These are phyloP conservation scores for Helianthus tuberosus DNA, from an alignment of 129 eudicot genomes.

Conservation along the genomic window DNA sequence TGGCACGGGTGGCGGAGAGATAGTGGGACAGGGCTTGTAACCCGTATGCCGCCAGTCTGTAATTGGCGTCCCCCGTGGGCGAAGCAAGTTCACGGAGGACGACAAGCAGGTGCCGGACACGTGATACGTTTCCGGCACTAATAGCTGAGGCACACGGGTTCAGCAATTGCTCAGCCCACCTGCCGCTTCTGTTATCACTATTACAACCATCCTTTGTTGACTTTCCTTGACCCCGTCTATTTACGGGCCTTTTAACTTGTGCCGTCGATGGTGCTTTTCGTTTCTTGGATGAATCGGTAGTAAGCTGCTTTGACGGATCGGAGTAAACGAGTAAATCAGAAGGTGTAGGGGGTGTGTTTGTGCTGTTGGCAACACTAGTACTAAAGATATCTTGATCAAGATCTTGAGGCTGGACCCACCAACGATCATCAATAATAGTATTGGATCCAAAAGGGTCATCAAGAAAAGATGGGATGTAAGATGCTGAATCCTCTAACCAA, in stretches of 20 bases:
- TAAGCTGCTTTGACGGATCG: constrained; percentile 23
- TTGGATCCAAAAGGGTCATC: constrained; percentile 59
- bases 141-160: constrained; percentile 81
- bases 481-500: constrained; percentile 61
- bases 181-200: constrained; percentile 51
- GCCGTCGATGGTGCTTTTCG: constrained; percentile 42
- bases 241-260: constrained; percentile 45
- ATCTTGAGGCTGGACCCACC: constrained; percentile 54
- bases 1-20: constrained; percentile 43
- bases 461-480: constrained; percentile 60
- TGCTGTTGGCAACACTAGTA: constrained; percentile 29
- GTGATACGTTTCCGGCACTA: constrained; percentile 52
- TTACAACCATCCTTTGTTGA: constrained; percentile 34
- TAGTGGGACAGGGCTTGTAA: constrained; percentile 67
- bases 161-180: constrained; percentile 94
- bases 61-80: constrained; percentile 75
- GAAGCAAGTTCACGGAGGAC: constrained; percentile 79
- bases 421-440: constrained; percentile 43
- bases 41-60: constrained; percentile 71
- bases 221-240: constrained; percentile 47
- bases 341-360: constrained; percentile 29
- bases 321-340: constrained; percentile 30
- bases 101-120: constrained; percentile 71
- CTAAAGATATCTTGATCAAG: constrained; percentile 44
- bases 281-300: constrained; percentile 54